Evolutionary conservation across 331 rosid genomes (phyloP), one percentile per base, ranked within the genome.

Genomic region (Malus hybrid): DNA sequence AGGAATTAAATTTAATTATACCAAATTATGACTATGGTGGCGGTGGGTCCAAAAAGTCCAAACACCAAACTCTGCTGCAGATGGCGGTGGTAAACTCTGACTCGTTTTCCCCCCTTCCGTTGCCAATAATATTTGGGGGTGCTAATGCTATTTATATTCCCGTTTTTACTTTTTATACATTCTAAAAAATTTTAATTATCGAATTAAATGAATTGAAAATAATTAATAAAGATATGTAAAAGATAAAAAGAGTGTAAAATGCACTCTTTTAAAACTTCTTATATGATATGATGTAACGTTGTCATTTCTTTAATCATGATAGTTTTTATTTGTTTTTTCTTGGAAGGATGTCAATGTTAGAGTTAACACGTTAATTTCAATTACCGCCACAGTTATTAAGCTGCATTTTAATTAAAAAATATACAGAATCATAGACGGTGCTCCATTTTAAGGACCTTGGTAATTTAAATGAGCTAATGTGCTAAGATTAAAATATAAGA

Each of bases 121-220:
- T 2, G 32, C 11, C 29, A 3, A 54, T 6, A 68, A 6, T 1
- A 2, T 7, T 34, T 34, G 42, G 10, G 10, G 39, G 3, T 34
- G 39, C 7, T 33, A 33, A 33, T 34, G 7, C 9, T 6, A 7
- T 34, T 0, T 34, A 34, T 0, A 2, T 0, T 2, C 2, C 0
- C 2, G 3, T 6, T 34, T 34, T 8, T 8, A 8, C 1, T 0
- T 36, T 0, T 36, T 7, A 36, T 1, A 36, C 0, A 34, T 2
- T 2, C 0, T 34, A 24, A 24, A 24, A 24, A 1, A 1, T 6
- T 34, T 34, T 2, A 34, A 0, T 8, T 36, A 0, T 0, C 0
- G 1, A 2, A 2, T 36, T 0, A 36, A 36, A 36, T 36, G 0
- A 36, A 36, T 8, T 36, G 0, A 36, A 36, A 7, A 36, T 34